These are phyloP conservation scores for Arabidopsis thaliana DNA, from an alignment of 345 rosid species.

Conservation along the genomic window TAIR10.1 NC_003071.7:12096001-12096500, in stretches of 20 bases:
- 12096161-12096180: constrained; percentile 76
- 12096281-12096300: constrained; percentile 76
- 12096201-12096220: constrained; percentile 94
- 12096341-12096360: constrained; percentile 38
- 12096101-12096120: constrained; percentile 48
- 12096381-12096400: background rate
- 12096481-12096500: constrained; percentile 90
- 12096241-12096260: constrained; percentile 6
- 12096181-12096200: constrained; percentile 98
- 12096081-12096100: constrained; percentile 69
- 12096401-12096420: constrained; percentile 26
- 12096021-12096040: background rate
- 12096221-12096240: constrained; percentile 10
- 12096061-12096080: constrained; percentile 16
- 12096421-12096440: constrained; percentile 75
- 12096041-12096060: constrained; percentile 19
- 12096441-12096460: constrained; percentile 99
- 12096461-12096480: constrained; percentile 90
- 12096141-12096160: constrained; percentile 60
- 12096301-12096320: constrained; percentile 90
- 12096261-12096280: constrained; percentile 13
- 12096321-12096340: constrained; percentile 73
- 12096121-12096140: constrained; percentile 81
- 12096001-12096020: background rate
- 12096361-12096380: background rate